Evolutionary conservation across 352 stramenopile genomes (phyloP).

Genomic region (Plasmopara muralis): DNA sequence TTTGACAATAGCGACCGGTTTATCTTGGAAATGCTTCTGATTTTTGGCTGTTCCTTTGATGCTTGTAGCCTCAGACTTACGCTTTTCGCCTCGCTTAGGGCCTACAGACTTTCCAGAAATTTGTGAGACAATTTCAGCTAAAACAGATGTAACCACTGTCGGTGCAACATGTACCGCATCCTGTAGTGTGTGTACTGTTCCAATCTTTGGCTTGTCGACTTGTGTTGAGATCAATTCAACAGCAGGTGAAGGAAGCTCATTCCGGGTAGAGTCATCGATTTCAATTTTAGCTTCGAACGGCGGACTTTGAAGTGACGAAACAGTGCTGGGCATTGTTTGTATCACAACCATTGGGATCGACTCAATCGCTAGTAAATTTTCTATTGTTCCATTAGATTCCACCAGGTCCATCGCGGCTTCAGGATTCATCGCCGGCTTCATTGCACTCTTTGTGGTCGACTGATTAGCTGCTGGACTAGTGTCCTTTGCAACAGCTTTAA

Average conservation of each 20-base stretch:
- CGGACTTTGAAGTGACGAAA: neutral
- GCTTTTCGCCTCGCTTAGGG: constrained; percentile 6
- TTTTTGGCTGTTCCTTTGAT: neutral
- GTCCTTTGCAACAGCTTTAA: no score
- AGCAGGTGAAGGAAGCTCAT: neutral
- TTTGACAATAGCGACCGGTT: neutral
- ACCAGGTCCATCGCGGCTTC: neutral
- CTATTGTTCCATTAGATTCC: neutral
- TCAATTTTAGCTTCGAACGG: neutral
- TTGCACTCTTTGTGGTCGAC: neutral
- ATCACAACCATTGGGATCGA: neutral
- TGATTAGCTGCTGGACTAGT: no score
- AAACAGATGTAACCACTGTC: neutral
- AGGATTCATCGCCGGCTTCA: neutral
- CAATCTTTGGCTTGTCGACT: neutral
- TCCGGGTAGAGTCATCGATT: neutral
- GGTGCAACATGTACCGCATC: neutral
- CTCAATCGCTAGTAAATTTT: neutral
- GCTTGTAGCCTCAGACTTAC: constrained; percentile 1
- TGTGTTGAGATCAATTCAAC: neutral
- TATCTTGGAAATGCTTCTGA: constrained; percentile 11
- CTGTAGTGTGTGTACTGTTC: neutral
- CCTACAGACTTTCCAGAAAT: neutral
- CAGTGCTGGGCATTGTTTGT: neutral
- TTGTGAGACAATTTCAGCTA: neutral